These are phyloP conservation scores for Salix purpurea DNA, from an alignment of 345 rosid genomes.

Conservation along the genomic window DNA sequence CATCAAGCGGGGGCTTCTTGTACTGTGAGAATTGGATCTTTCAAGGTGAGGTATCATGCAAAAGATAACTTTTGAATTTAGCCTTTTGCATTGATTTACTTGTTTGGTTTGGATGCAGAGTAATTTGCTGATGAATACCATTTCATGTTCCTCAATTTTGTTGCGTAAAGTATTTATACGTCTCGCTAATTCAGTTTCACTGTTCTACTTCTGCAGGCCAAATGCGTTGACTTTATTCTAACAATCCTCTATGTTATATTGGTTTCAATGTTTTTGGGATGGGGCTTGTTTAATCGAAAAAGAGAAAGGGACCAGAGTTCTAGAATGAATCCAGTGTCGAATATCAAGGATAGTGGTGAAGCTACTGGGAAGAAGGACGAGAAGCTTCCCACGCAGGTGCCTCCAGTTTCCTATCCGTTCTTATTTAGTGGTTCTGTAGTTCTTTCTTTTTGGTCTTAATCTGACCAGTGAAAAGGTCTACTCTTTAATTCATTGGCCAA, in stretches of 20 bases:
- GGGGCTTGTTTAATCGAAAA: slow-evolving; percentile 60
- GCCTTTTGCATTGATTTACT: background rate
- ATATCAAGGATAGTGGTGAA: slow-evolving; percentile 35
- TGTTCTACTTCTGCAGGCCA: slow-evolving; percentile 57
- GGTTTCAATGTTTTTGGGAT: slow-evolving; percentile 73
- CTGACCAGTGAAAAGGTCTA: background rate
- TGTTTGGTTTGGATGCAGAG: background rate
- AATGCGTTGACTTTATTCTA: slow-evolving; percentile 67
- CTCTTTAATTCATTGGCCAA: background rate
- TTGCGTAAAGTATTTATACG: background rate
- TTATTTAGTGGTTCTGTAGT: background rate
- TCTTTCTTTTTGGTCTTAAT: background rate
- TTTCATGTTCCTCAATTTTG: background rate
- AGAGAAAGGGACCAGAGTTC: slow-evolving; percentile 49
- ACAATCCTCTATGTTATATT: slow-evolving; percentile 65
- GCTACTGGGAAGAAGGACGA: slow-evolving; percentile 50
- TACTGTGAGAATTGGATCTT: slow-evolving; percentile 66
- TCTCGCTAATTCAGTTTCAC: slow-evolving; percentile 18
- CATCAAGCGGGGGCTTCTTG: slow-evolving; percentile 48
- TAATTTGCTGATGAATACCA: background rate
- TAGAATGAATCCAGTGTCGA: slow-evolving; percentile 46
- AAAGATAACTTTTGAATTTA: background rate
- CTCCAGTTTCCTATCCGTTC: slow-evolving; percentile 5
- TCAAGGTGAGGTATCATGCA: slow-evolving; percentile 47
- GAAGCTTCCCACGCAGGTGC: slow-evolving; percentile 62